These are phyloP conservation scores for Cyathus striatus DNA, from an alignment of 768 basidiomycete species.

Conservation along the genomic window DNA sequence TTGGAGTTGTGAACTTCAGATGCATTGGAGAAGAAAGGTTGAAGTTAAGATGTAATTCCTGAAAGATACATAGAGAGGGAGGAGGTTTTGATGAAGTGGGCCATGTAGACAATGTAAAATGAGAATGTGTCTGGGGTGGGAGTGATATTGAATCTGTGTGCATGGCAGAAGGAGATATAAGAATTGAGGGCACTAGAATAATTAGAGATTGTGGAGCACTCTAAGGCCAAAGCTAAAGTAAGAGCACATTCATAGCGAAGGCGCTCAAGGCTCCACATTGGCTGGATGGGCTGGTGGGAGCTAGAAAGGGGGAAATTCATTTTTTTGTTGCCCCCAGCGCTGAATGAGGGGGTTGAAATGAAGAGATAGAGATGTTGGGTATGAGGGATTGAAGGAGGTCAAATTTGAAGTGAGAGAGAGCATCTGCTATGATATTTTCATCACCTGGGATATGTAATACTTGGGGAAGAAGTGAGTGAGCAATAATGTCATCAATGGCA, in stretches of 20 bases:
- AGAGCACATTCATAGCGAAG: constrained; percentile 20
- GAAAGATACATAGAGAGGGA: constrained; percentile 32
- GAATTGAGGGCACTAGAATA: too few species aligned
- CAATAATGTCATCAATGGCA: constrained; percentile 9
- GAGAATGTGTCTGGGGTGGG: constrained; percentile 27
- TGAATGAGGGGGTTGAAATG: constrained; percentile 8
- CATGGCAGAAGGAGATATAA: constrained; percentile 17
- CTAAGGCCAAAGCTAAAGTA: constrained; percentile 16
- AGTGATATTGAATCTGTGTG: constrained; percentile 18
- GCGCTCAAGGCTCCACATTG: constrained; percentile 28
- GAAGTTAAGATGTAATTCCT: constrained; percentile 28
- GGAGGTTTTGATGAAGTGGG: constrained; percentile 23
- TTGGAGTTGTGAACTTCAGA: constrained; percentile 12
- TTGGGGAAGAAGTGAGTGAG: constrained; percentile 5
- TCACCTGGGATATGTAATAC: constrained; percentile 11
- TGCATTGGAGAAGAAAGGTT: constrained; percentile 23
- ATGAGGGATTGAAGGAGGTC: neutral
- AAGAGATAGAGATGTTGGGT: neutral
- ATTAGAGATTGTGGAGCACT: constrained; percentile 11
- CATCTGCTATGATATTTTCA: constrained; percentile 13
- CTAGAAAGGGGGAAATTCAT: neutral
- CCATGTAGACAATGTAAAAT: constrained; percentile 29
- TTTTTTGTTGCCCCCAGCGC: constrained; percentile 6
- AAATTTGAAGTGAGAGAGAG: constrained; percentile 10
- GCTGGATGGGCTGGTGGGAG: constrained; percentile 23